Evolutionary conservation across 306 rosid genomes (phyloP), one percentile per base, ranked within the genome.

Genomic region (Fragaria vesca): DNA sequence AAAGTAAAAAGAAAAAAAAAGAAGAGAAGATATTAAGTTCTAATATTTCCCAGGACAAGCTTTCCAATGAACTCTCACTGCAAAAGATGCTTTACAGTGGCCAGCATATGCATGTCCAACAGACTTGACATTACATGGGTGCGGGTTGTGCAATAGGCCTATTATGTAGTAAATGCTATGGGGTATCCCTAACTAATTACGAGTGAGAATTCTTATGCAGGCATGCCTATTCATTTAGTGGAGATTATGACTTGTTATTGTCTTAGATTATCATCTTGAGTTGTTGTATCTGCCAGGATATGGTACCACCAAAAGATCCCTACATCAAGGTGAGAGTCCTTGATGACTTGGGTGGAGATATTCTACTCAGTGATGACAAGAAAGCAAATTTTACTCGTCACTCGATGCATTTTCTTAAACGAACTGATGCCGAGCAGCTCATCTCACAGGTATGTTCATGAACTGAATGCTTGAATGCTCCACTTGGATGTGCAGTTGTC

Each of bases 241-340:
- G 12, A 34, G 36, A 40, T 20, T 26, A 30, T 17, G 62, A 18
- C 75, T 50, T n/a, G 12, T 32, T 32, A 50, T 16, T 50, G 40
- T 47, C 62, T 15, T n/a, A 2, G 51, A 74, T 74, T 43, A 42
- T 74, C 67, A 50, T 50, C 66, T n/a, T 36, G 32, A 21, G 36
- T 72, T 70, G 69, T 52, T 50, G 36, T 40, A 79, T 78, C 86
- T 86, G 79, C 72, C 83, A 94, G 98, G 98, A 94, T 81, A 89
- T 92, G 97, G 95, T 94, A 69, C 98, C 98, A 12, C 98, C 97
- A 32, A 94, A 94, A 81, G 98, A 94, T 82, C 97, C 98, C 51
- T 94, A 87, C 76, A 90, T 94, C 82, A 84, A 92, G 85, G 97
- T 94, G 80, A 87, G 98, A 77, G 97, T 94, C 36, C 91, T 94